Percentiles rank a stretch among this genome's conserved stretches.
Conservation (phyloP, 1,284 basidiomycete species). For the Sanghuangporus baumii region DNA sequence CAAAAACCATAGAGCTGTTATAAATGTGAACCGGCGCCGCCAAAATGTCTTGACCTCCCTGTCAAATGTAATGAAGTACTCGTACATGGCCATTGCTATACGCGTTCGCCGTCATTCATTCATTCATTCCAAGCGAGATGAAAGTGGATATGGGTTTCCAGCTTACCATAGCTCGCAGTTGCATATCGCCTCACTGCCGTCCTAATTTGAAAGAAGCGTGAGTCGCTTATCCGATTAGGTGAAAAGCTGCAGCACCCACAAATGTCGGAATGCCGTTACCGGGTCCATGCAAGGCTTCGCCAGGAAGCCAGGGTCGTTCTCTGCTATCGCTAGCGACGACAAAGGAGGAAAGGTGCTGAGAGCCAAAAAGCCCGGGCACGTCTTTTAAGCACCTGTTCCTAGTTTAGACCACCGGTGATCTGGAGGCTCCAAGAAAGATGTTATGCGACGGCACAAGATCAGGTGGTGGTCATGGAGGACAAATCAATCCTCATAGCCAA, state of each 20-base stretch:
- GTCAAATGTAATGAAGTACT: slow-evolving; percentile 15
- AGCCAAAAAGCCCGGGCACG: not conserved
- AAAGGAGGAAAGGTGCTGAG: not conserved
- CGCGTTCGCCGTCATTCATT: not conserved
- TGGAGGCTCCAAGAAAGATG: too few relatives aligned
- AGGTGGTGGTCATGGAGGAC: not conserved
- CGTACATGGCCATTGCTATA: slow-evolving; percentile 12
- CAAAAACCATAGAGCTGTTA: slow-evolving; percentile 13
- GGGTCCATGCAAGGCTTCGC: not conserved
- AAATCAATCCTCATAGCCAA: too few relatives aligned
- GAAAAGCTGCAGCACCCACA: not conserved
- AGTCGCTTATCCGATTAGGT: not conserved
- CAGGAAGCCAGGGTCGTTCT: not conserved
- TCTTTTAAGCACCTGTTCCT: not conserved
- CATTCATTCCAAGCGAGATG: not conserved
- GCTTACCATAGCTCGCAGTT: slow-evolving; percentile 8
- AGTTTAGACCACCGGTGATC: not conserved
- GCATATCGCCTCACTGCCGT: slow-evolving; percentile 9
- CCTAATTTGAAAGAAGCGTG: not conserved
- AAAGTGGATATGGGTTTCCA: too few relatives aligned
- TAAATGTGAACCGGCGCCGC: slow-evolving; percentile 10
- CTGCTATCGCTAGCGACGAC: too few relatives aligned
- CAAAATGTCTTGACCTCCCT: slow-evolving; percentile 13
- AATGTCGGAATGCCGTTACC: not conserved
- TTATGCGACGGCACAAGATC: not conserved